Base-by-base conservation (phyloP, 495 filamentous ascomycete species). In the Tuber borchii region DNA sequence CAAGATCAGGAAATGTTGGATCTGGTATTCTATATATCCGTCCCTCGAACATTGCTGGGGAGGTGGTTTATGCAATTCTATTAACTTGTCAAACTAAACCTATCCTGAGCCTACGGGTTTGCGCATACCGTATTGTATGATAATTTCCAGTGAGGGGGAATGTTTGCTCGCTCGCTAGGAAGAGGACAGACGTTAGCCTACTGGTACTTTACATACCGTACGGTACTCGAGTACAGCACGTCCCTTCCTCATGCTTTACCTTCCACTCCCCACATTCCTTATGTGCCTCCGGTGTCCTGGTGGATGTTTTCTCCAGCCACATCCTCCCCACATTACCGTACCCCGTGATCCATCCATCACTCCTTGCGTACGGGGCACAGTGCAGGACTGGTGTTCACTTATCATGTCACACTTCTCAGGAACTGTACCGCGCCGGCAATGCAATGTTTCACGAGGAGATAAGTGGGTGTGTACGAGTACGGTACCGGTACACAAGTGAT, bases 371-470 rank as follows among this genome's bases (percentile, higher is more conserved):
- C 26, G 10, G n/a, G 51, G 51, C n/a, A 26, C 51, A 26, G n/a
- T 14, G 51, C 8, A 61, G 56, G 16, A 14, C 51, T 12, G 10
- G 51, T 56, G 17, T n/a, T 34, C n/a, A 31, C 12, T 16, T 22
- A 17, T 4, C 1, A 1, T 39, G 37, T 4, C 39, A 40, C 39
- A 40, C 56, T 16, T 16, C 26, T 34, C 56, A 34, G 26, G 56
- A 65, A 65, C 56, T 65, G 12, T 65, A 31, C 26, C 9, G n/a
- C 26, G 1, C 14, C 34, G 26, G 56, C 56, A 26, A 65, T 65
- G 56, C 56, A 65, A 65, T 65, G 56, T 19, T 65, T 65, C 56
- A 65, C 56, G 12, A 65, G n/a, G 56, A 65, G 26, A n/a, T 31
- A 34, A 65, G 56, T 26, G 20, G 20, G 2, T 43, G 42, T 7